Evolutionary conservation across 805 yeast genomes (phyloP), one percentile per base, ranked within the genome.

Genomic region (Kazachstania martiniae): DNA sequence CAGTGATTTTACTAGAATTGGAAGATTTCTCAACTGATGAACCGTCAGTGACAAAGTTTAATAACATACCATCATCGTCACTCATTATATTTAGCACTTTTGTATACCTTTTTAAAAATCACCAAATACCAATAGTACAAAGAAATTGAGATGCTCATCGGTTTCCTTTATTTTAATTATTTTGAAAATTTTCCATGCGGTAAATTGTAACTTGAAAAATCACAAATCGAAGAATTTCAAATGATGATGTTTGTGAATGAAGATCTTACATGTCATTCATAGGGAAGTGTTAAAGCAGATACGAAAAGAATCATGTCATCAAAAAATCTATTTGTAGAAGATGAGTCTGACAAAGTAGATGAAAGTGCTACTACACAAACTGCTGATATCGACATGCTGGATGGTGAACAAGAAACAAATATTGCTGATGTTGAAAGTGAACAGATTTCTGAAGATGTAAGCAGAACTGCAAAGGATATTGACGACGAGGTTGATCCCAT

Each of bases 21-120:
- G 39, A 36, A 12, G 44, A 38, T 4, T 40, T 34, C 5, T 56
- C 45, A 29, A 46, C 34, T 8, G 43, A 38, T 7, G 56, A 51
- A 16, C 49, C 48, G 4, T 33, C 22, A 3, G 66, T 58, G 18
- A 77, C 70, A 49, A 89, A 77, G 53, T 89, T 89, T 47, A 89
- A 53, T 46, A 87, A 58, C 58, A 87, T 49, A 15, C 47, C 55
- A 40, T 54, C 59, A 36, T 54, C 59, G 24, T 53, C 58, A 38
- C 31, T 30, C 53, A 44, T 58, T n/a, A n/a, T 19, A 10, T 19
- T 19, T 19, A 19, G 21, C 9, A 7, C 9, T 19, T 7, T 19
- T 19, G 9, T 19, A 10, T 19, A 7, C 21, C 21, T 19, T 19
- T 19, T 19, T 19, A 8, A 10, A 7, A 19, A 19, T 10, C n/a